Evolutionary conservation across 192 early-diverging fungal species (phyloP), one percentile per base, ranked within the genome.

Genomic region (Linnemannia exigua): DNA sequence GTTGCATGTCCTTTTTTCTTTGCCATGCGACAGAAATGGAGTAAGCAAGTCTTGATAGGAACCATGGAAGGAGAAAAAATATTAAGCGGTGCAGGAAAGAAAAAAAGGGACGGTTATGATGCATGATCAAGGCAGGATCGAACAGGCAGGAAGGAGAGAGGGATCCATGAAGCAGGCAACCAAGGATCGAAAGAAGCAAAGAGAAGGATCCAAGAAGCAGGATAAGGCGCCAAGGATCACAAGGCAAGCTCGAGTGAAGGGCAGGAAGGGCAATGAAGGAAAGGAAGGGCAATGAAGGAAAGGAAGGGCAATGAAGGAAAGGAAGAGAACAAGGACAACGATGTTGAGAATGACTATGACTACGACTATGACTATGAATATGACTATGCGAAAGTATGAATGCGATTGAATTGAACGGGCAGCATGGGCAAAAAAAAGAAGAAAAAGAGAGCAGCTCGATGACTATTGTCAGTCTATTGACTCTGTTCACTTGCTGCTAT

Each of bases 101-200:
- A 44, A 28, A 25, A 63, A 63, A 63, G 28, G 58, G 58, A 63
- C 58, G 25, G 25, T 63, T 61, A 28, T 63, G 11, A 63, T 63
- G 58, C 58, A 63, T 25, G 58, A 63, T 63, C 58, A 63, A 63
- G 58, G 58, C 58, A 63, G 58, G 58, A 63, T 63, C 28, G 25
- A 63, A 63, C 25, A 63, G 28, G 14, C 58, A 63, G 0, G 58
- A 63, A 3, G 5, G 52, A 54, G 5, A 5, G 16, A 20, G 19
- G 20, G 7, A 54, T n/a, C 20, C 9, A 54, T 7, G 25, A 54
- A n/a, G 52, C 44, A 46, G 44, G 44, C 52, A n/a, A n/a, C n/a
- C n/a, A n/a, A 54, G n/a, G 52, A 54, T 54, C 52, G 52, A 54
- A n/a, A 51, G 22, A 4, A n/a, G 9, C 8, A 22, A 25, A 54